These are phyloP conservation scores for Caryopteris hybrid DNA, from an alignment of 305 asterid species.

Conservation along the genomic window DNA sequence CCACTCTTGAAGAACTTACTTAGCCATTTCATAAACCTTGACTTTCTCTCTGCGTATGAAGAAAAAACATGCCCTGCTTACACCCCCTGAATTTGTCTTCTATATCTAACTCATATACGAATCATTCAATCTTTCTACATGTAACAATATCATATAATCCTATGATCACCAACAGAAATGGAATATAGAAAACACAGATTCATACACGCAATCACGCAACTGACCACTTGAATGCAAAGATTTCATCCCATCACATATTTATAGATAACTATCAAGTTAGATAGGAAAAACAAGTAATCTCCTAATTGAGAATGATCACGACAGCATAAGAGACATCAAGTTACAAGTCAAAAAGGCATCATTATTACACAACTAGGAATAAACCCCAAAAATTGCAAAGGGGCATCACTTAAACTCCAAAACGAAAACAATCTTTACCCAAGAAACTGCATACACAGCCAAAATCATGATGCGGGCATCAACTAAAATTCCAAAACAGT, in stretches of 20 bases:
- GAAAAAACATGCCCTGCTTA: constrained; percentile 65
- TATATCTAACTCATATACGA: not conserved
- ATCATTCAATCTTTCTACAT: constrained; percentile 9
- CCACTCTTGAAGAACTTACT: constrained; percentile 69
- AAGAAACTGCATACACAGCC: constrained; percentile 7
- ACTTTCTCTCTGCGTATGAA: constrained; percentile 75
- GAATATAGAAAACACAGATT: not conserved
- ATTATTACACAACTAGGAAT: constrained; percentile 15
- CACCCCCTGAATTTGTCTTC: constrained; percentile 26
- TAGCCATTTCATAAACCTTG: constrained; percentile 82
- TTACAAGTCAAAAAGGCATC: constrained; percentile 14
- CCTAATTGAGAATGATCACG: constrained; percentile 4
- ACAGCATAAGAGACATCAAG: constrained; percentile 13
- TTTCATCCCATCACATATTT: constrained; percentile 10
- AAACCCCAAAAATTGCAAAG: not conserved
- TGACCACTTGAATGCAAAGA: not conserved
- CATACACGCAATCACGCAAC: too few species aligned
- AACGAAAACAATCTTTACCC: constrained; percentile 22
- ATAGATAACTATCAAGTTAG: constrained; percentile 2
- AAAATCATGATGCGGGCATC: constrained; percentile 19
- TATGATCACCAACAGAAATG: not conserved
- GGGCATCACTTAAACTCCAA: constrained; percentile 19
- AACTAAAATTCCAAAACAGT: constrained; percentile 14
- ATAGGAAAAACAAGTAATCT: not conserved
- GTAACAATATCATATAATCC: too few species aligned